Conservation (phyloP, 2,329 filamentous ascomycete genomes). For the Phyllachora maydis region DNA sequence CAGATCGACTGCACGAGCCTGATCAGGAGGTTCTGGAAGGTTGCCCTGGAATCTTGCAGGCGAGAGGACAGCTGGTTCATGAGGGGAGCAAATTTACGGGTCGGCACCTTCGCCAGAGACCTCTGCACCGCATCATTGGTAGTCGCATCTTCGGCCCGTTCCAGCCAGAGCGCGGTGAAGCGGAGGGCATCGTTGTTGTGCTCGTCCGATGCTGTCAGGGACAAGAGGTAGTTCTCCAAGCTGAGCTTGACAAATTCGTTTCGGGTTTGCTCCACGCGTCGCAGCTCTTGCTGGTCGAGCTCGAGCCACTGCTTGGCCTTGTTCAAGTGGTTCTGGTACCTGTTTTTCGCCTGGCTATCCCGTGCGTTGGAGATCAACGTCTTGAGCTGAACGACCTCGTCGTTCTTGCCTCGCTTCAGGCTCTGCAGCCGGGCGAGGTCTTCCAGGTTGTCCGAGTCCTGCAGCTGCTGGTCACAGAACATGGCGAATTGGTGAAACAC, state of each 20-base stretch:
- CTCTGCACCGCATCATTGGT: conserved; percentile 60
- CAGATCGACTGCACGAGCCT: conserved; percentile 67
- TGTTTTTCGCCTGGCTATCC: conserved; percentile 29
- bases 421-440: conserved; percentile 67
- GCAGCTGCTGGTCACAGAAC: conserved; percentile 87
- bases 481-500: conserved; percentile 90
- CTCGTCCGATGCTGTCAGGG: conserved; percentile 66
- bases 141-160: conserved; percentile 53
- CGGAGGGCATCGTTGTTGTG: conserved; percentile 79
- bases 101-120: conserved; percentile 56
- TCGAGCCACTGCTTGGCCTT: conserved; percentile 77
- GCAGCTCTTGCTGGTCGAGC: conserved; percentile 76
- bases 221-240: conserved; percentile 80
- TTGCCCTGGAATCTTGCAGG: conserved; percentile 44
- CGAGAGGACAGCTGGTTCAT: conserved; percentile 97
- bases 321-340: conserved; percentile 36
- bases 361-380: conserved; percentile 28
- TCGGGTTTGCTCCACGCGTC: conserved; percentile 54
- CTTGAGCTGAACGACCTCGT: conserved; percentile 59
- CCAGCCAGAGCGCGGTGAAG: conserved; percentile 87
- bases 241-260: conserved; percentile 73
- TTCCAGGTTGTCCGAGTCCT: conserved; percentile 66
- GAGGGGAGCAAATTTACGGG: conserved; percentile 74
- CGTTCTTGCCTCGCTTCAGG: conserved; percentile 58
- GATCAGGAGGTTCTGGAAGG: conserved; percentile 61